Percentiles rank a stretch among this genome's conserved stretches.
Evolutionary conservation across 176 grass and related monocot species (phyloP).

Genomic region (Carex cristatella): DNA sequence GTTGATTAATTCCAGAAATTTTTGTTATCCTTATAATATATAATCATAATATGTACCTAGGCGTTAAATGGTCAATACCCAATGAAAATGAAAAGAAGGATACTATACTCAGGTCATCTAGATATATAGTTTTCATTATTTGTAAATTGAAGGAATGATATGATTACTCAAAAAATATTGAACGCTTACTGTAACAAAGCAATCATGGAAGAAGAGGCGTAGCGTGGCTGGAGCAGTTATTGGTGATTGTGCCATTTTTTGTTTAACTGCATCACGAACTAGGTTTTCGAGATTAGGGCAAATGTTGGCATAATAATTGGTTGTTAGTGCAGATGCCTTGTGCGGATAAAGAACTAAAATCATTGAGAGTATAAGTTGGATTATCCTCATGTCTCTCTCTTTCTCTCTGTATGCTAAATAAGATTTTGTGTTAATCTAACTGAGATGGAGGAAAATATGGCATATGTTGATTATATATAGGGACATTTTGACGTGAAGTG

Average conservation of each 20-base stretch:
- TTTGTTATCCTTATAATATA: not conserved
- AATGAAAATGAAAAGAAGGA: not conserved
- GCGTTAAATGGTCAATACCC: not conserved
- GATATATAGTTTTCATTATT: not conserved
- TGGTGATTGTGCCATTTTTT: conserved; percentile 31
- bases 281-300: conserved; percentile 53
- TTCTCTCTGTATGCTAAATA: not conserved
- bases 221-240: conserved; percentile 40
- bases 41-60: not conserved
- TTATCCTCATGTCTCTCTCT: conserved; percentile 19
- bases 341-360: not conserved
- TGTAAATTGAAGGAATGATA: not conserved
- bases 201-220: conserved; percentile 74
- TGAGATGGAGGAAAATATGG: not conserved
- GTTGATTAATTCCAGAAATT: not conserved
- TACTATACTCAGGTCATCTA: not conserved
- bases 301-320: conserved; percentile 35
- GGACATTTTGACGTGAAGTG: not conserved
- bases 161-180: not conserved
- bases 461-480: not conserved
- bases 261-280: conserved; percentile 31
- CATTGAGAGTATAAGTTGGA: conserved; percentile 20
- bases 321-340: conserved; percentile 8
- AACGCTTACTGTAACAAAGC: conserved; percentile 41
- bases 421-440: not conserved